Percentiles rank a stretch among this genome's conserved stretches.
Conservation (phyloP, 2,329 filamentous ascomycete species). For the Talaromyces sp. region DNA sequence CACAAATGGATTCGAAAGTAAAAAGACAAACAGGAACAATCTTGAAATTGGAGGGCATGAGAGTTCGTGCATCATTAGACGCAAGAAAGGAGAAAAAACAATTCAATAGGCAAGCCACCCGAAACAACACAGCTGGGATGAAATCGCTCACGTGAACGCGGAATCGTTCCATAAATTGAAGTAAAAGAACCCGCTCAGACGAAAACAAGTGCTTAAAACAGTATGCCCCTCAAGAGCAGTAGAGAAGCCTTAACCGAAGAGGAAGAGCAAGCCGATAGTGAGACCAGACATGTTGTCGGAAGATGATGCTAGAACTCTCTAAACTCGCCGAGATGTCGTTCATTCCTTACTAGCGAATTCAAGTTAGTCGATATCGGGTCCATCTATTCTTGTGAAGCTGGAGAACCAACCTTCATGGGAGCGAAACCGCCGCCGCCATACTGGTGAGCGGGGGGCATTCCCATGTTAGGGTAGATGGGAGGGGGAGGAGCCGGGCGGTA, state of each 20-base stretch:
- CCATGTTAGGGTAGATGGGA: constrained; percentile 68
- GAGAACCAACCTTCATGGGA: constrained; percentile 60
- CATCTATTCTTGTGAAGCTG: constrained; percentile 22
- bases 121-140: constrained; percentile 19
- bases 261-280: constrained; percentile 38
- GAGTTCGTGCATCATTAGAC: constrained; percentile 39
- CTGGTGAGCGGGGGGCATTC: constrained; percentile 61
- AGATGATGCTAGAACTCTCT: constrained; percentile 35
- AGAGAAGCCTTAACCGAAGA: constrained; percentile 35
- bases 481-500: constrained; percentile 89
- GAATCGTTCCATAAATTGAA: constrained; percentile 33
- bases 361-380: constrained; percentile 12
- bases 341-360: constrained; percentile 27
- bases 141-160: constrained; percentile 20
- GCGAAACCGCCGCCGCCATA: constrained; percentile 58
- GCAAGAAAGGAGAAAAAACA: constrained; percentile 23
- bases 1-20: constrained; percentile 25
- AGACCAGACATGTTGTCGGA: constrained; percentile 41
- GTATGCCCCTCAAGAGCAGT: constrained; percentile 42
- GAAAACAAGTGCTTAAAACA: constrained; percentile 42
- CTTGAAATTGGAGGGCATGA: constrained; percentile 20
- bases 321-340: constrained; percentile 22
- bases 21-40: constrained; percentile 9
- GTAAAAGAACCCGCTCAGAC: constrained; percentile 35
- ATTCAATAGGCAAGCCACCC: constrained; percentile 19